Evolutionary conservation across 306 rosid genomes (phyloP), one percentile per base, ranked within the genome.

Genomic region (Cucurbita pepo): DNA sequence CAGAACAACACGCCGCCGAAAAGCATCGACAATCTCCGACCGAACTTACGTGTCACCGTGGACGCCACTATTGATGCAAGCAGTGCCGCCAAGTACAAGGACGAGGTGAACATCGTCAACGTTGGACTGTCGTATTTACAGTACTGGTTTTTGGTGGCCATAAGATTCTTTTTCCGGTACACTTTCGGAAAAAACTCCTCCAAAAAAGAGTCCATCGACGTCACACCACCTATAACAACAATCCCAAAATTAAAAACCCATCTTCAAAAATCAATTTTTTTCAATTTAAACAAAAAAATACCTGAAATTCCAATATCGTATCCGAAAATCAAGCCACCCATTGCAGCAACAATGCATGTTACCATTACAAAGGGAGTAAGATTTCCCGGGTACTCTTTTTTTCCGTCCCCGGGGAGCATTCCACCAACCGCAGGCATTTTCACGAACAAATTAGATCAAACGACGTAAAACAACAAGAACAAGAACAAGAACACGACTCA

Each of bases 321-420:
- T 3, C 98, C 98, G 51, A 93, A 93, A 76, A 93, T 93, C n/a
- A 93, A 79, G 6, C 98, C 98, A 3, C 98, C 98, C 98, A 90
- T 90, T 77, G 90, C 98, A 0, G 98, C 98, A 14, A 90, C 93
- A 21, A 93, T 79, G 21, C 98, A 93, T 48, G 98, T 88, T 54
- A 85, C 70, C 0, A 82, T 78, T 10, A 93, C 97, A 41, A 69
- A 93, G 0, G 85, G 82, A 51, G 98, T 93, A 73, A 93, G 91
- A 19, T 85, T 86, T 8, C 98, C 98, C 0, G 93, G 87, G 15
- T 93, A 93, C 71, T 73, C 90, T 72, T 73, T 84, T 1, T 76
- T 62, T 1, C 66, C 56, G 3, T 55, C 78, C 19, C 85, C 87
- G 8, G 54, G 75, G 3, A 11, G 52, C 5, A 88, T 58, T 56